phyloP scores from a whole-genome alignment of 768 basidiomycete species.

The Neoboletus subvelutipes region DNA sequence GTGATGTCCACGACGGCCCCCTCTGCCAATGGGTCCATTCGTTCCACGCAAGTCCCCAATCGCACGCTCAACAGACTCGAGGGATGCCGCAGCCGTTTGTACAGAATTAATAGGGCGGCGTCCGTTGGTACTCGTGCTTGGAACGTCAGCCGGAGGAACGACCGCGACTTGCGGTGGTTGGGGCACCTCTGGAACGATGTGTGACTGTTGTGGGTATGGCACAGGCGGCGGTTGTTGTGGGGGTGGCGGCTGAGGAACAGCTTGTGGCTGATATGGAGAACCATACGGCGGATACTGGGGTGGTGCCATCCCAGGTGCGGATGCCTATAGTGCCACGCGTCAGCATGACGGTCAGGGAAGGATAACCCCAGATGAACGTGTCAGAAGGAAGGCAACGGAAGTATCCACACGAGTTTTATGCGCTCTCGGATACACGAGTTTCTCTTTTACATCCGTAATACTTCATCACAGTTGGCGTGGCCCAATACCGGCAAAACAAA shows the following conservation, averaged over 20 bases:
- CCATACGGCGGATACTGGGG: conserved; percentile 31
- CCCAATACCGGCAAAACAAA: not conserved
- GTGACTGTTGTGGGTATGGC: conserved; percentile 28
- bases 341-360: not conserved
- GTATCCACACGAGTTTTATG: conserved; percentile 48
- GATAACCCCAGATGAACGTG: not conserved
- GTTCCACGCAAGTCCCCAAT: conserved; percentile 49
- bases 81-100: conserved; percentile 70
- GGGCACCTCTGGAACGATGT: conserved; percentile 27
- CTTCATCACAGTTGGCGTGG: conserved; percentile 38
- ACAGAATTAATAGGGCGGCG: conserved; percentile 48
- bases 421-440: conserved; percentile 44
- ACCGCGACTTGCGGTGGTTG: conserved; percentile 18
- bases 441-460: conserved; percentile 47
- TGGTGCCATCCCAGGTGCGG: conserved; percentile 41
- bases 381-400: conserved; percentile 67
- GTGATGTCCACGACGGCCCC: conserved; percentile 37
- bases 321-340: conserved; percentile 41
- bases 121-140: conserved; percentile 26
- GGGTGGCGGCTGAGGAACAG: conserved; percentile 32
- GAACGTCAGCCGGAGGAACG: conserved; percentile 25
- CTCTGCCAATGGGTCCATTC: conserved; percentile 37
- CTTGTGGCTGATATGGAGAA: conserved; percentile 33
- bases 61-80: conserved; percentile 68
- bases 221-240: conserved; percentile 31